These are phyloP conservation scores for Pleurotus cornucopiae DNA, from an alignment of 768 basidiomycete species.

Conservation along the genomic window DNA sequence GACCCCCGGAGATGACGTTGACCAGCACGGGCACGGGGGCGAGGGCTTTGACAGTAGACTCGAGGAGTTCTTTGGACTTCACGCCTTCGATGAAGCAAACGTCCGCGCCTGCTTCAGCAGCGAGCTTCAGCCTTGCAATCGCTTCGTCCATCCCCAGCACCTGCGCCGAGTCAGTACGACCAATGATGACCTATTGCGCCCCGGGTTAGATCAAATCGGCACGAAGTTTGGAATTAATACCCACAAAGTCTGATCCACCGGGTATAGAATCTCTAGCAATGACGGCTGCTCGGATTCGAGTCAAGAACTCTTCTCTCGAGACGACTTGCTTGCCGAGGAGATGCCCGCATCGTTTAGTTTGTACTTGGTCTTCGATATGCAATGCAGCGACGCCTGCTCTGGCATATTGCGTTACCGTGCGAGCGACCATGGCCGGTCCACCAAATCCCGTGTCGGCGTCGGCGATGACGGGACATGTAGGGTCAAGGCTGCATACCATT, in stretches of 20 bases:
- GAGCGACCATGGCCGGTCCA: conserved; percentile 70
- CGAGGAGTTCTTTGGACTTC: conserved; percentile 38
- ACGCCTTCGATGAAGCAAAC: conserved; percentile 55
- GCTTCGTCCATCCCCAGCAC: conserved; percentile 48
- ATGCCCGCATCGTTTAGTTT: conserved; percentile 79
- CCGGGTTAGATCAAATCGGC: background rate
- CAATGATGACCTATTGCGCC: conserved; percentile 36
- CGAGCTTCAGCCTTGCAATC: conserved; percentile 39
- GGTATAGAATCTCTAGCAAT: conserved; percentile 74
- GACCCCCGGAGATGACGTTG: conserved; percentile 47
- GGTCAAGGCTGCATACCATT: conserved; percentile 66
- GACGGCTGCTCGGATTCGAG: conserved; percentile 73
- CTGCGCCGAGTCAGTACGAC: conserved; percentile 50
- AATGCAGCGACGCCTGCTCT: conserved; percentile 71
- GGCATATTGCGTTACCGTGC: conserved; percentile 66
- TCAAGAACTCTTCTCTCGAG: conserved; percentile 70
- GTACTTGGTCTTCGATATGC: conserved; percentile 82
- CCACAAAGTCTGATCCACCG: conserved; percentile 69
- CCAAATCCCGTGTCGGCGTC: conserved; percentile 83
- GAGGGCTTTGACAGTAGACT: conserved; percentile 29
- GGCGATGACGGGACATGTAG: conserved; percentile 70
- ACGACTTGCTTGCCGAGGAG: conserved; percentile 80
- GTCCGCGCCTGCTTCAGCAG: conserved; percentile 38
- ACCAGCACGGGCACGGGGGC: conserved; percentile 46
- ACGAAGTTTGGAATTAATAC: conserved; percentile 10